phyloP scores from a whole-genome alignment of 1,139 yeast genomes.

The Kodamaea arcana region DNA sequence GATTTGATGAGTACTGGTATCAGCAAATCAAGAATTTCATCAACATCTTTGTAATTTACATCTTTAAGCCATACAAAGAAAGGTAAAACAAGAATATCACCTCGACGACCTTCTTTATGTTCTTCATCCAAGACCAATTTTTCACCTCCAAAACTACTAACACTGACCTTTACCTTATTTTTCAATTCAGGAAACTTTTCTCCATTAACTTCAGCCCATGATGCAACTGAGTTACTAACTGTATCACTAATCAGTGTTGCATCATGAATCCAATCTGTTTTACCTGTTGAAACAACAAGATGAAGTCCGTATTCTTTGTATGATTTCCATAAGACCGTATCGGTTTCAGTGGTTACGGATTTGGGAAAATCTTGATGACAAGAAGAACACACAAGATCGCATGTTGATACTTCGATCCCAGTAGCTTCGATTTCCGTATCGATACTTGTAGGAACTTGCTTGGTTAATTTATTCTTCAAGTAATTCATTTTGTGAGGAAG shows the following conservation, averaged over 20 bases:
- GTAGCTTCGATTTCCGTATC: conserved; percentile 11
- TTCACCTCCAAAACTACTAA: conserved; percentile 43
- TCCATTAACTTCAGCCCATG: conserved; percentile 39
- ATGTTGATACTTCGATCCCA: conserved; percentile 42
- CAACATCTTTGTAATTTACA: conserved; percentile 43
- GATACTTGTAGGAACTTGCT: not conserved
- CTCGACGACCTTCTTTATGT: conserved; percentile 37
- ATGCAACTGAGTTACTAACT: conserved; percentile 46
- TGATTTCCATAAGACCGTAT: conserved; percentile 59
- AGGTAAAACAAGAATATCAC: conserved; percentile 69
- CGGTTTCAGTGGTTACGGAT: conserved; percentile 50
- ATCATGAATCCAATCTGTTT: conserved; percentile 79
- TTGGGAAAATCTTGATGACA: conserved; percentile 55
- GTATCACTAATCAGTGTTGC: conserved; percentile 54
- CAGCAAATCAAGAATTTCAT: conserved; percentile 41
- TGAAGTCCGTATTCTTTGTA: conserved; percentile 70
- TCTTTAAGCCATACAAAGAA: conserved; percentile 69
- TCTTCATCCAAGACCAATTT: conserved; percentile 37
- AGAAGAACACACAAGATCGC: conserved; percentile 46
- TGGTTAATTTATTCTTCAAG: not conserved
- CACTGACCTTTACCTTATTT: conserved; percentile 45
- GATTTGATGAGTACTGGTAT: conserved; percentile 36
- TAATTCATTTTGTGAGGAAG: not conserved
- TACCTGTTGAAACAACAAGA: conserved; percentile 76
- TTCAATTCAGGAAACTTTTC: conserved; percentile 15